Base-by-base conservation (phyloP, 2,329 filamentous ascomycete genomes). In the Botryotinia narcissicola region DNA sequence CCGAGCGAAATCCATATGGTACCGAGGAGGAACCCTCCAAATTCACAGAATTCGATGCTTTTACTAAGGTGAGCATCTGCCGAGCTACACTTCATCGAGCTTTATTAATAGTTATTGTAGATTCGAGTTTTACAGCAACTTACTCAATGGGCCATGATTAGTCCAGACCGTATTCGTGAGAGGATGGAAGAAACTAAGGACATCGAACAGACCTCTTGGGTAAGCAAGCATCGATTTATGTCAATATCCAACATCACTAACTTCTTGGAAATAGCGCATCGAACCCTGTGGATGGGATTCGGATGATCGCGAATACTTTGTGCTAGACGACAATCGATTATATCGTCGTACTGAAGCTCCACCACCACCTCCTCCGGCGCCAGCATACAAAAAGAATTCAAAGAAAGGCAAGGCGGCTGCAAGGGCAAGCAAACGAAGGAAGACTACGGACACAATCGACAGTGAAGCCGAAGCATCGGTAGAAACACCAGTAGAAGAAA, bases 291-390 rank as follows among this genome's bases (percentile, higher is more conserved):
- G 96, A 16, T 98, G 94, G 90, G 96, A 99, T 81, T 87, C 90
- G 35, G 87, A 97, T 64, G 95, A 97, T 76, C 91, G 94, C 54
- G 91, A 90, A 51, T 97, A 98, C 81, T 97, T 92, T 80, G 91
- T 98, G 4, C 87, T 99, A 5, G 95, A 98, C 78, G 96, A 99
- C 81, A 97, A 98, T 79, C 89, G 96, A 75, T 86, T 99, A 60
- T 99, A 99, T 81, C 92, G 95, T 73, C 87, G 92, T 75, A 94
- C 93, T n/a, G 93, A 97, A 74, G 87, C 92, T 40, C 89, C 90
- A 1, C 85, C 88, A 2, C 87, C 89, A 10, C 82, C 88, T 22
- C 83, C 86, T 9, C 83, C 86, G n/a, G 81, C 86, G 3, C 82
- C 87, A 40, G 92, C 92, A 80, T 85, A 88, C 2, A 91, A 86